Conservation (phyloP, 352 stramenopile species). For the Pythium dissimile region DNA sequence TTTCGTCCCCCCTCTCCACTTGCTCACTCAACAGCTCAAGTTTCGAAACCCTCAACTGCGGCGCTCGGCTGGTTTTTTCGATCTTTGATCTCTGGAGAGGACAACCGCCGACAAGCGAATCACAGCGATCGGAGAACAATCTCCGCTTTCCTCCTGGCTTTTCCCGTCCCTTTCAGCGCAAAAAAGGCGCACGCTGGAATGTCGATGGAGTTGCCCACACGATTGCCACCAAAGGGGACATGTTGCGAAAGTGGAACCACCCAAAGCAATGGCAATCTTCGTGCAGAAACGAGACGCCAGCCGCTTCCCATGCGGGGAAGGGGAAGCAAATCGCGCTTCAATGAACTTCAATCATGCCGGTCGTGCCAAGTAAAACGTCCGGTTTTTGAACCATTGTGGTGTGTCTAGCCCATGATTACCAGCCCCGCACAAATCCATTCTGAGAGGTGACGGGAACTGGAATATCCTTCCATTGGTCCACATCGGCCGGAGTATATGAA, state of each 20-base stretch:
- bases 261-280: too few relatives aligned
- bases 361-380: too few relatives aligned
- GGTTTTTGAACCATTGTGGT: too few relatives aligned
- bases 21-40: not conserved
- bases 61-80: not conserved
- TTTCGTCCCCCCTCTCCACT: not conserved
- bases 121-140: not conserved
- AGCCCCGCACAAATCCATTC: too few relatives aligned
- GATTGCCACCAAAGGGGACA: not conserved
- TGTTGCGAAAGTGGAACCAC: not conserved
- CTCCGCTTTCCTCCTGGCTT: not conserved
- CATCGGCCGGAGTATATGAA: too few relatives aligned
- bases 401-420: too few relatives aligned
- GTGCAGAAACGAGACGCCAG: not conserved
- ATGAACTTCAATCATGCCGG: not conserved
- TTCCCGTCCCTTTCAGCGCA: not conserved
- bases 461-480: too few relatives aligned
- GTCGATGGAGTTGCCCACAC: too few relatives aligned
- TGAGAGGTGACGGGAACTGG: too few relatives aligned
- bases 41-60: not conserved
- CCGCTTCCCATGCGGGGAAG: not conserved
- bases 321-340: not conserved
- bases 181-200: not conserved
- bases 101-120: not conserved
- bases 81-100: not conserved